Conservation (phyloP, 148 eudicot genomes). For the Euryodendron excelsum region DNA sequence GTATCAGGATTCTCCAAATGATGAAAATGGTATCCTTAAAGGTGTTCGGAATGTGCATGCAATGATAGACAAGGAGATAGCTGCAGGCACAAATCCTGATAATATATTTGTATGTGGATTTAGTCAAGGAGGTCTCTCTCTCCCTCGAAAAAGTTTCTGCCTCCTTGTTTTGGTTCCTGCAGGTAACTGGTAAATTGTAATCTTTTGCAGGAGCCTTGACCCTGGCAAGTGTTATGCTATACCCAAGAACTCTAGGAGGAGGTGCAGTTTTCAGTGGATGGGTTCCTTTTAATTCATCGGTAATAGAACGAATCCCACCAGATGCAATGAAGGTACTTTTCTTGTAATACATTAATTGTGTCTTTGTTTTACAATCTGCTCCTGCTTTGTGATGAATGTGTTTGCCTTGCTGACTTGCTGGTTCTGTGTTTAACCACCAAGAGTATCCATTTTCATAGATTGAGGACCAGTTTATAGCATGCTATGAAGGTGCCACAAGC, state of each 20-base stretch:
- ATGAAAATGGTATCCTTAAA: constrained; percentile 61
- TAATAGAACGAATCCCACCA: constrained; percentile 54
- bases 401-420: not conserved
- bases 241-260: constrained; percentile 90
- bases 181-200: not conserved
- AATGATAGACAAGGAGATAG: constrained; percentile 85
- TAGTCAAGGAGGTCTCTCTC: constrained; percentile 93
- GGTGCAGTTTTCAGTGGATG: constrained; percentile 98
- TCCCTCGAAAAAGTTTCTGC: constrained; percentile 9
- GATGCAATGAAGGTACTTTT: constrained; percentile 77
- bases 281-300: constrained; percentile 83
- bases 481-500: not conserved
- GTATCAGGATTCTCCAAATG: constrained; percentile 79
- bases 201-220: constrained; percentile 82
- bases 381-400: not conserved
- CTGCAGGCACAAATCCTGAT: constrained; percentile 70
- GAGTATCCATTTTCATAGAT: not conserved
- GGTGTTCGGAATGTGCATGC: constrained; percentile 79
- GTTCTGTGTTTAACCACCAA: not conserved
- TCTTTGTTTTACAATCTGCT: not conserved
- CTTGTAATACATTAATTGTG: not conserved
- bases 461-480: not conserved
- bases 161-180: constrained; percentile 7
- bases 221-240: constrained; percentile 85
- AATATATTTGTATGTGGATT: constrained; percentile 95